Base-by-base conservation (phyloP, 257 asterid species). In the Verbena officinalis region DNA sequence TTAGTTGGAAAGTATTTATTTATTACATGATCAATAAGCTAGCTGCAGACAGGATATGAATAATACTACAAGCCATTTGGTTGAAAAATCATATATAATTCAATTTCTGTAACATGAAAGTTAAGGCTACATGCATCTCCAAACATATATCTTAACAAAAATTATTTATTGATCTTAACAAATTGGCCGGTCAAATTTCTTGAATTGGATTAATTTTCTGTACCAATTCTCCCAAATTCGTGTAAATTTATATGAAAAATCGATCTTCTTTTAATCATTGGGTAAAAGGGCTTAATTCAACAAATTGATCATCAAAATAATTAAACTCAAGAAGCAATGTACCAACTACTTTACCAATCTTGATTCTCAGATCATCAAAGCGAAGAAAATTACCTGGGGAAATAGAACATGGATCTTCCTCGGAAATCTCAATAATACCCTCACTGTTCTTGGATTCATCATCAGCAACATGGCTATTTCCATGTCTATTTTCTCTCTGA, bases 361-460 rank as follows among this genome's bases (percentile, higher is more conserved):
- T 52, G 22, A 15, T 46, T n/a, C 23, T 38, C 64, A 77, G 59
- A 63, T 57, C 40, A 63, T 57, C 40, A 69, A 69, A 64, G 3
- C 68, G 59, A 48, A 62, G 67, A 70, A 20, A 67, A n/a, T 58
- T 73, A 80, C 85, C 85, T 70, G 82, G n/a, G 51, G 68, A 24
- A 33, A 68, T 51, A 33, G 67, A 70, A 50, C 71, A 46, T 44
- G 71, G 59, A 36, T 67, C 71, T n/a, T 39, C 9, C 7, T 17
- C 34, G n/a, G 85, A 58, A 76, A 66, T 70, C 63, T 73, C 80
- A 64, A 8, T 20, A 62, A 36, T 42, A 16, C 75, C 75, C 70
- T 62, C 75, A 0, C 40, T 50, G 55, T 31, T 31, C 40, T 50
- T 36, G 38, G 67, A 13, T 51, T 57, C 73, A 22, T 57, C 78